These are phyloP conservation scores for Beauveria australis DNA, from an alignment of 2,329 filamentous ascomycete genomes.

Conservation along the genomic window DNA sequence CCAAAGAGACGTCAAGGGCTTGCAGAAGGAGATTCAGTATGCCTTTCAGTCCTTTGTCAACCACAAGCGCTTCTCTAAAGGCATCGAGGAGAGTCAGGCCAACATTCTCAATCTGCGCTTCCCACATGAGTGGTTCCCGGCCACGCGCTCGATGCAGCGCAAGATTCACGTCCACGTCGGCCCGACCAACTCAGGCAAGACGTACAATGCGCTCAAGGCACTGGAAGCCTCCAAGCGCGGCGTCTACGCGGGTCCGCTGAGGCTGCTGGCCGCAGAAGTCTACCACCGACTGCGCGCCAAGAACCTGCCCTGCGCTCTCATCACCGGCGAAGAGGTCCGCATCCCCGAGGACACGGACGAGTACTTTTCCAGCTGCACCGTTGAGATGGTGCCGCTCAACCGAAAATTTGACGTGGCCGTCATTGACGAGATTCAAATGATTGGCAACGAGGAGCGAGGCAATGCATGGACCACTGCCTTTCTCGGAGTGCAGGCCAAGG, in stretches of 20 bases:
- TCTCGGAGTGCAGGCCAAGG: constrained; percentile 75
- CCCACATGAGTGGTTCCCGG: constrained; percentile 87
- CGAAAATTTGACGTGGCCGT: constrained; percentile 73
- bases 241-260: constrained; percentile 83
- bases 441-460: constrained; percentile 68
- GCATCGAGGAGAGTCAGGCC: constrained; percentile 50
- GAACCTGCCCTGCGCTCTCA: constrained; percentile 65
- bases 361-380: constrained; percentile 75
- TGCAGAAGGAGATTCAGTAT: constrained; percentile 54
- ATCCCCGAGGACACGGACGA: constrained; percentile 50
- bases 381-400: constrained; percentile 70
- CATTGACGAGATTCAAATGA: constrained; percentile 99
- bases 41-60: constrained; percentile 60
- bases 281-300: constrained; percentile 77
- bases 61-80: constrained; percentile 46
- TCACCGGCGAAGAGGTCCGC: constrained; percentile 87
- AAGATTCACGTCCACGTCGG: constrained; percentile 90
- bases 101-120: constrained; percentile 75
- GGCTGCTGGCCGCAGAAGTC: constrained; percentile 89
- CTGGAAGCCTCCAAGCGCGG: constrained; percentile 69
- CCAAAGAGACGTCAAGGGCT: constrained; percentile 37
- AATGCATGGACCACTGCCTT: constrained; percentile 94
- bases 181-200: constrained; percentile 97
- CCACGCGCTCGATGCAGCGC: constrained; percentile 69
- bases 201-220: constrained; percentile 82